phyloP scores from a whole-genome alignment of 1,284 basidiomycete genomes.

The Cutaneotrichosporon cavernicola region DNA sequence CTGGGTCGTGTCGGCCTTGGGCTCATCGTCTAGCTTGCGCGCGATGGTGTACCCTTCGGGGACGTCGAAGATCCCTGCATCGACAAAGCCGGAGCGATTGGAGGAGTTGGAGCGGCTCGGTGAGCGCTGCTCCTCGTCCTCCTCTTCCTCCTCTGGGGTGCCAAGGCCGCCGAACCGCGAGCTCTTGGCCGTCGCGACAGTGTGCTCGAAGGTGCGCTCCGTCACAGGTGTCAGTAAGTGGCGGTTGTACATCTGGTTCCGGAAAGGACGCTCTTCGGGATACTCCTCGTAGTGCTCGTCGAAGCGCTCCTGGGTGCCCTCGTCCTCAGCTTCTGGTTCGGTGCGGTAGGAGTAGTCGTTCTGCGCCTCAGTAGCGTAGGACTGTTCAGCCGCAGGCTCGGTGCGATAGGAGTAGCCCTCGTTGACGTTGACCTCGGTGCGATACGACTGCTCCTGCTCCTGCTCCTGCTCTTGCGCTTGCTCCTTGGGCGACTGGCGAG shows the following conservation, averaged over 20 bases:
- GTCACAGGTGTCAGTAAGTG: conserved; percentile 93
- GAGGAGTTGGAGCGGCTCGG: conserved; percentile 55
- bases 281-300: conserved; percentile 23
- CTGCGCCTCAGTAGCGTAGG: conserved; percentile 4
- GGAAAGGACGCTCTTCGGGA: conserved; percentile 8
- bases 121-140: background rate
- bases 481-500: background rate
- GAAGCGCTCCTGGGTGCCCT: conserved; percentile 10
- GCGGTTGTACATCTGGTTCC: conserved; percentile 42
- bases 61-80: conserved; percentile 38
- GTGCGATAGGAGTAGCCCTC: conserved; percentile 17
- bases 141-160: background rate
- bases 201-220: conserved; percentile 85
- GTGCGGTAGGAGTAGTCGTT: conserved; percentile 17
- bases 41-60: conserved; percentile 53
- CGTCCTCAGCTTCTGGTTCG: conserved; percentile 18
- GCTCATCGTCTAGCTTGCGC: conserved; percentile 26
- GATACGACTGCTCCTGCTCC: background rate
- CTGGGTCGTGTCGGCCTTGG: conserved; percentile 6
- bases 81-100: conserved; percentile 23
- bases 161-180: conserved; percentile 4
- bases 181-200: conserved; percentile 56
- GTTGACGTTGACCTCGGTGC: background rate
- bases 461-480: background rate
- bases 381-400: conserved; percentile 9